Conservation (phyloP, 768 basidiomycete genomes). For the Postia placenta region DNA sequence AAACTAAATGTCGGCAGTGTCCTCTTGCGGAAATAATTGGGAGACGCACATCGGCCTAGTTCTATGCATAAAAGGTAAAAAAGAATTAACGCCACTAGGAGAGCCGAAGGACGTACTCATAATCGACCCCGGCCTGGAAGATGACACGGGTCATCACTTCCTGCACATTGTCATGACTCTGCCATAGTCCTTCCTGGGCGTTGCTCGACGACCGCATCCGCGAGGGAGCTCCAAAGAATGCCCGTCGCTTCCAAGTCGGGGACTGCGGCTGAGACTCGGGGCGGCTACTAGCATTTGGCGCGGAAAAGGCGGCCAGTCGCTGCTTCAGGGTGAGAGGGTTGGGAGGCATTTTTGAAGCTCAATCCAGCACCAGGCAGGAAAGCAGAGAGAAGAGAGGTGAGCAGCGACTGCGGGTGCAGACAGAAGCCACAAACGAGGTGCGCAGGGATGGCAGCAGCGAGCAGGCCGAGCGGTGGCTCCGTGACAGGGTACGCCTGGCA, state of each 20-base stretch:
- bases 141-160: slow-evolving; percentile 68
- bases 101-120: slow-evolving; percentile 52
- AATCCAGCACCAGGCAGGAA: too few species aligned
- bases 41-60: slow-evolving; percentile 77
- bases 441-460: too few species aligned
- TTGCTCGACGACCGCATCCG: slow-evolving; percentile 29
- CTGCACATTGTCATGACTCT: slow-evolving; percentile 43
- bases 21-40: slow-evolving; percentile 2
- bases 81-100: background rate
- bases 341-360: slow-evolving; percentile 16
- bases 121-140: slow-evolving; percentile 87
- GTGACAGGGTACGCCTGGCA: too few species aligned
- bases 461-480: too few species aligned
- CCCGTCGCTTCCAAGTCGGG: slow-evolving; percentile 24
- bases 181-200: slow-evolving; percentile 14
- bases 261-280: slow-evolving; percentile 22
- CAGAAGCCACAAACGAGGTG: too few species aligned
- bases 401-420: too few species aligned
- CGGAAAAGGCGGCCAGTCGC: slow-evolving; percentile 55
- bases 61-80: slow-evolving; percentile 31
- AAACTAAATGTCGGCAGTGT: background rate
- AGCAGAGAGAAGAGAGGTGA: too few species aligned
- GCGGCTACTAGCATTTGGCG: slow-evolving; percentile 29
- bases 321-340: slow-evolving; percentile 51
- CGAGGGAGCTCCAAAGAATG: slow-evolving; percentile 49